Evolutionary conservation across 2,329 filamentous ascomycete genomes (phyloP).

Genomic region (Sphaerulina vaccinii): DNA sequence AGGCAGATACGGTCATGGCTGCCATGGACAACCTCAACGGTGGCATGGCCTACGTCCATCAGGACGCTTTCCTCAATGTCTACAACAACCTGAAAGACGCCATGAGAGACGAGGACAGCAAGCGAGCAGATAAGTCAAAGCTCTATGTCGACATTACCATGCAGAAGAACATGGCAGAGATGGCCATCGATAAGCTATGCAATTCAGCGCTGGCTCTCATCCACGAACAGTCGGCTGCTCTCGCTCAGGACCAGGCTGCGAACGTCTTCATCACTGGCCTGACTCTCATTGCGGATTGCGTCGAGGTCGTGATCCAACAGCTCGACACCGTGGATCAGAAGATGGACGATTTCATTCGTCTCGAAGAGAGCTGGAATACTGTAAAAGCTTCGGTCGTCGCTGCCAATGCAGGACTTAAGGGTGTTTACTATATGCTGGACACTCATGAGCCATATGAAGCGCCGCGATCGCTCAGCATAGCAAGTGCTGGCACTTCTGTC

Average conservation of each 20-base stretch:
- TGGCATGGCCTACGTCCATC: slow-evolving; percentile 47
- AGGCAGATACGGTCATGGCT: slow-evolving; percentile 45
- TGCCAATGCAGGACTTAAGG: slow-evolving; percentile 44
- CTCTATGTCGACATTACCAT: slow-evolving; percentile 47
- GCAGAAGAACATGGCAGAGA: slow-evolving; percentile 47
- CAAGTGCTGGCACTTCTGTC: slow-evolving; percentile 30
- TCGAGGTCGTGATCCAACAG: slow-evolving; percentile 44
- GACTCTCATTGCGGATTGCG: slow-evolving; percentile 47
- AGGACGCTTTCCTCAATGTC: slow-evolving; percentile 49
- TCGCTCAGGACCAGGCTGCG: slow-evolving; percentile 42
- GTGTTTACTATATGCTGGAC: slow-evolving; percentile 49
- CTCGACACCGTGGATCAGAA: slow-evolving; percentile 42
- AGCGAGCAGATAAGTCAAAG: slow-evolving; percentile 35
- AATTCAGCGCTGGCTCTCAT: slow-evolving; percentile 47
- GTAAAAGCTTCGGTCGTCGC: slow-evolving; percentile 45
- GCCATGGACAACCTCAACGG: slow-evolving; percentile 49
- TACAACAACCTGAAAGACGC: slow-evolving; percentile 44
- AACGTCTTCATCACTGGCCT: slow-evolving; percentile 48
- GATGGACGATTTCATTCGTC: slow-evolving; percentile 47
- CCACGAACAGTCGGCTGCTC: slow-evolving; percentile 41
- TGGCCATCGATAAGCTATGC: slow-evolving; percentile 48
- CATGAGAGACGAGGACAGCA: slow-evolving; percentile 34
- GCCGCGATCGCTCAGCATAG: slow-evolving; percentile 30
- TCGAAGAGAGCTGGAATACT: slow-evolving; percentile 46
- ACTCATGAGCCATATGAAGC: slow-evolving; percentile 21